Conservation (phyloP, 164 flowering plant genomes). For the Umbellularia californica region DNA sequence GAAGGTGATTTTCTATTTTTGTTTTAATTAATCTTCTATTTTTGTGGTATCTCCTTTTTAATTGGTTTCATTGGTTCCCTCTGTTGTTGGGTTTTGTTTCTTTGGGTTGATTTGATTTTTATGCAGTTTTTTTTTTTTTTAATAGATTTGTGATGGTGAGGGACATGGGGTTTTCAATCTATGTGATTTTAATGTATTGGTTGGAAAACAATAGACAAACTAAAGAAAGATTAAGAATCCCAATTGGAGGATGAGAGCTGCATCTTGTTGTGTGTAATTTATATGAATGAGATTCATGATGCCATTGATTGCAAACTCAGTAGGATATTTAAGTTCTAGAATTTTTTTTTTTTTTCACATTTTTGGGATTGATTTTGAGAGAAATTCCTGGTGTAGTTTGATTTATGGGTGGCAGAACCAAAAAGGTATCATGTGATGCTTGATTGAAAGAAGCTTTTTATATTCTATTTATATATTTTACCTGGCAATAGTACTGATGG, state of each 20-base stretch:
- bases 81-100: background rate
- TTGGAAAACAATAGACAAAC: background rate
- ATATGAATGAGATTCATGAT: too few species aligned
- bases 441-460: background rate
- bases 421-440: background rate
- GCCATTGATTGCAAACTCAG: too few species aligned
- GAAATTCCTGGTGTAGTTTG: background rate
- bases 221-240: too few species aligned
- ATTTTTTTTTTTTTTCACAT: too few species aligned
- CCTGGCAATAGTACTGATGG: background rate
- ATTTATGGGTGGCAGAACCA: background rate
- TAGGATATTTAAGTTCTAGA: too few species aligned
- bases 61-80: background rate
- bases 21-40: background rate
- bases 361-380: background rate
- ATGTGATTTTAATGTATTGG: background rate
- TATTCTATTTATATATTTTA: too few species aligned
- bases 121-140: background rate
- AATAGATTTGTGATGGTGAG: background rate
- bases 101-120: background rate
- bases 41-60: background rate
- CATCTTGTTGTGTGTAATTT: too few species aligned
- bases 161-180: background rate
- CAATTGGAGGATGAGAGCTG: background rate
- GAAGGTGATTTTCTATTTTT: constrained; percentile 31